These are phyloP conservation scores for Talaromyces marneffei DNA, from an alignment of 2,329 filamentous ascomycete genomes.

Conservation along the genomic window DNA sequence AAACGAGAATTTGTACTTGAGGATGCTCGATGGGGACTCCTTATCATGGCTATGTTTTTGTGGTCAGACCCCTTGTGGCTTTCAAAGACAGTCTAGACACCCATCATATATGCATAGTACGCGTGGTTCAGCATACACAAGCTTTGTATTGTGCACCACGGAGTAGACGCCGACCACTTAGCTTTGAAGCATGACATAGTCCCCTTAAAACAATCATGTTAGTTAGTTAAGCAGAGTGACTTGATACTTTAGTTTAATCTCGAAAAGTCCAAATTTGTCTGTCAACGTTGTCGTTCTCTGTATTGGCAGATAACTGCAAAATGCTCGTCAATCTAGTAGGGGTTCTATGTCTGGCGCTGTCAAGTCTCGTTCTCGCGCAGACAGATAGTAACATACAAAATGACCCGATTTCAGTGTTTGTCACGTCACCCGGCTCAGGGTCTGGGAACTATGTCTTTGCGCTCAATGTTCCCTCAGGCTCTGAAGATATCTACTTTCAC, in stretches of 20 bases:
- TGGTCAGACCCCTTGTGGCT: not conserved
- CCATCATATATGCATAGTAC: too few species aligned
- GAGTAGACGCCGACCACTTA: not conserved
- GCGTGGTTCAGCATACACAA: not conserved
- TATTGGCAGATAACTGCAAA: not conserved
- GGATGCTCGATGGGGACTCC: not conserved
- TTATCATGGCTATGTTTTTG: not conserved
- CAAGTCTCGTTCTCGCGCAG: not conserved
- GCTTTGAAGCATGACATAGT: not conserved
- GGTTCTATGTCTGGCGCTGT: not conserved
- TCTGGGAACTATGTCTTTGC: constrained; percentile 20
- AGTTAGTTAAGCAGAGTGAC: not conserved
- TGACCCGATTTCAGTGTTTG: constrained; percentile 16
- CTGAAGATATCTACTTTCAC: constrained; percentile 23
- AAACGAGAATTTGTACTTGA: not conserved
- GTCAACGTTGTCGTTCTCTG: not conserved
- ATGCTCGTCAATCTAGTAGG: not conserved
- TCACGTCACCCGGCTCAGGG: constrained; percentile 14
- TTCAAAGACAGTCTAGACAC: not conserved
- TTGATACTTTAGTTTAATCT: not conserved
- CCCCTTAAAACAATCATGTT: not conserved
- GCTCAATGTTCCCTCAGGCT: constrained; percentile 21
- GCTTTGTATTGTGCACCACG: not conserved
- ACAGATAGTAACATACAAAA: not conserved
- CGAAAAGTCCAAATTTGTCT: too few species aligned